Evolutionary conservation across 345 rosid species (phyloP).

Genomic region (Salix viminalis): DNA sequence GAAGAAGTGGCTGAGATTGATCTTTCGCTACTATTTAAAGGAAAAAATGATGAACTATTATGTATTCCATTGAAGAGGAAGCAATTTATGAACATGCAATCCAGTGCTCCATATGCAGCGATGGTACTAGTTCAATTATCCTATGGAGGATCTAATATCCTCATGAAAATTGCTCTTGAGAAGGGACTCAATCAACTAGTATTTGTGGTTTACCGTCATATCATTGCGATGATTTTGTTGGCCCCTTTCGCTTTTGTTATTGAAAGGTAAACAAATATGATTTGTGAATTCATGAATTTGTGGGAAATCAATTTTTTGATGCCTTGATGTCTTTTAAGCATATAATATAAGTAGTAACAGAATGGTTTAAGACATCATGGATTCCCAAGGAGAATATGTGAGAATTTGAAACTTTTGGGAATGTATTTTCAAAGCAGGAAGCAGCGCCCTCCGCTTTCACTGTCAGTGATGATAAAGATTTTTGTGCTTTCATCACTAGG

Average conservation of each 20-base stretch:
- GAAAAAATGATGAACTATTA: too few relatives aligned
- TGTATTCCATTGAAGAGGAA: not conserved
- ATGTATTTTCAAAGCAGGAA: slow-evolving; percentile 26
- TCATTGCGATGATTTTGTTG: slow-evolving; percentile 32
- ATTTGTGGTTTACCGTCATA: slow-evolving; percentile 38
- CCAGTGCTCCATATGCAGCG: slow-evolving; percentile 22
- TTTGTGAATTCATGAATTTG: too few relatives aligned
- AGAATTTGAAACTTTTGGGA: not conserved
- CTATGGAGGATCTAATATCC: slow-evolving; percentile 38
- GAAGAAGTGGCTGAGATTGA: too few relatives aligned
- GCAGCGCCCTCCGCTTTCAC: slow-evolving; percentile 31
- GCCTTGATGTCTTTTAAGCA: not conserved
- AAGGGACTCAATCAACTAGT: slow-evolving; percentile 38
- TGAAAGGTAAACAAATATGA: slow-evolving; percentile 30
- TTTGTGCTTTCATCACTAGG: slow-evolving; percentile 38
- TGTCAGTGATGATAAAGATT: slow-evolving; percentile 31
- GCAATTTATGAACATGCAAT: slow-evolving; percentile 11
- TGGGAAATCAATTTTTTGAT: not conserved
- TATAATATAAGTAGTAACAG: not conserved
- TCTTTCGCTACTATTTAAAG: too few relatives aligned
- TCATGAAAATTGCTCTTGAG: slow-evolving; percentile 37
- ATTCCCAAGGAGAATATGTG: not conserved
- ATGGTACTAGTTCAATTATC: slow-evolving; percentile 34
- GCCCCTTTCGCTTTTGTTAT: slow-evolving; percentile 39
- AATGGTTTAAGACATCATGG: not conserved